These are phyloP conservation scores for Mycena polygramma DNA, from an alignment of 768 basidiomycete species.

Conservation along the genomic window DNA sequence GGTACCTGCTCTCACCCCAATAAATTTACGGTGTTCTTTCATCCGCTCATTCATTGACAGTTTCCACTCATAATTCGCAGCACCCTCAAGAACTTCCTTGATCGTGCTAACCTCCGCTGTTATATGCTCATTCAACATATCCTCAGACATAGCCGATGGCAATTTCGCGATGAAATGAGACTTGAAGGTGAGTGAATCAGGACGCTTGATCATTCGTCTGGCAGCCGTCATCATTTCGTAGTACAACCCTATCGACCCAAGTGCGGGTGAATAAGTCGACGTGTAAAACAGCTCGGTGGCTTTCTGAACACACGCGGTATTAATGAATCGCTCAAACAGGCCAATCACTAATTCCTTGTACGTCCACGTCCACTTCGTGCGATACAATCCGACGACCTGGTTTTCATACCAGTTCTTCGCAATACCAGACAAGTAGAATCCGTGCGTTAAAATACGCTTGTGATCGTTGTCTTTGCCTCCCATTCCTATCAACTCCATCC, in stretches of 20 bases:
- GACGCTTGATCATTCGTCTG: background rate
- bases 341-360: conserved; percentile 15
- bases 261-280: background rate
- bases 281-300: conserved; percentile 12
- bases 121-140: background rate
- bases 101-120: background rate
- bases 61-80: conserved; percentile 6
- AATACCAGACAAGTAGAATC: background rate
- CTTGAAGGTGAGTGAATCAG: conserved; percentile 11
- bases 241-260: conserved; percentile 3
- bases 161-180: background rate
- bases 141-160: background rate
- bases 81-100: background rate
- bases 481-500: background rate
- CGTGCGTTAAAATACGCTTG: background rate
- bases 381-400: background rate
- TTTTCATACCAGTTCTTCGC: conserved; percentile 19
- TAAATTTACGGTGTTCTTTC: background rate
- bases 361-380: conserved; percentile 12
- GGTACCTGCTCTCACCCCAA: conserved; percentile 15
- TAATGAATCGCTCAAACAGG: conserved; percentile 17
- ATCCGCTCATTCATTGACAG: background rate
- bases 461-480: background rate
- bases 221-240: background rate
- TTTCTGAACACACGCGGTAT: background rate